Evolutionary conservation across 441 rosid genomes (phyloP).

Genomic region (Biscutella auriculata): DNA sequence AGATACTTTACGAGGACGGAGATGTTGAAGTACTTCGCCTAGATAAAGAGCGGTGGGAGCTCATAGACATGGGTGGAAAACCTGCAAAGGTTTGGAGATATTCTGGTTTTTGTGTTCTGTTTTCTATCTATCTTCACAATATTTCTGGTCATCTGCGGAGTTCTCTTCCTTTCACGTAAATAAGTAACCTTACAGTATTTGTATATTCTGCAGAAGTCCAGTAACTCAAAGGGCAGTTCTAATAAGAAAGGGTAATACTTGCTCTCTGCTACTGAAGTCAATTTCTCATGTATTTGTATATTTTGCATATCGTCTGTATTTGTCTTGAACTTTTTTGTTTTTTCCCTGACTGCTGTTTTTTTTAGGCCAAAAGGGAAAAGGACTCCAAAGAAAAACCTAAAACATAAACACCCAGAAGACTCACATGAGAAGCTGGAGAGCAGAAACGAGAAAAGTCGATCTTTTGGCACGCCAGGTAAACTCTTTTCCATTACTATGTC

Average conservation of each 20-base stretch:
- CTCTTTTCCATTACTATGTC: not conserved
- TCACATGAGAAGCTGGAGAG: conserved; percentile 32
- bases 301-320: not conserved
- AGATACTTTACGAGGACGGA: conserved; percentile 94
- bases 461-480: conserved; percentile 10
- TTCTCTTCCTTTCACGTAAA: not conserved
- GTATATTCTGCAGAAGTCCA: conserved; percentile 48
- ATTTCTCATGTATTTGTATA: too few relatives aligned
- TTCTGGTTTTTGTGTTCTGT: conserved; percentile 6
- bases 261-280: conserved; percentile 2
- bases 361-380: conserved; percentile 71
- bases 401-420: conserved; percentile 21
- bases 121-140: conserved; percentile 5
- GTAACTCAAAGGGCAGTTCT: conserved; percentile 32
- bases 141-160: not conserved
- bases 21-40: conserved; percentile 91
- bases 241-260: conserved; percentile 42
- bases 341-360: conserved; percentile 4
- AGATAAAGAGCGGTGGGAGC: conserved; percentile 93
- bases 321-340: not conserved
- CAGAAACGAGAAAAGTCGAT: conserved; percentile 21
- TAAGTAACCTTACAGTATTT: conserved; percentile 18
- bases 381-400: conserved; percentile 66
- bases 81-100: conserved; percentile 47
- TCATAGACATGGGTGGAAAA: conserved; percentile 50